Conservation (phyloP, 176 grass and related monocot species). For the Poa pratensis region DNA sequence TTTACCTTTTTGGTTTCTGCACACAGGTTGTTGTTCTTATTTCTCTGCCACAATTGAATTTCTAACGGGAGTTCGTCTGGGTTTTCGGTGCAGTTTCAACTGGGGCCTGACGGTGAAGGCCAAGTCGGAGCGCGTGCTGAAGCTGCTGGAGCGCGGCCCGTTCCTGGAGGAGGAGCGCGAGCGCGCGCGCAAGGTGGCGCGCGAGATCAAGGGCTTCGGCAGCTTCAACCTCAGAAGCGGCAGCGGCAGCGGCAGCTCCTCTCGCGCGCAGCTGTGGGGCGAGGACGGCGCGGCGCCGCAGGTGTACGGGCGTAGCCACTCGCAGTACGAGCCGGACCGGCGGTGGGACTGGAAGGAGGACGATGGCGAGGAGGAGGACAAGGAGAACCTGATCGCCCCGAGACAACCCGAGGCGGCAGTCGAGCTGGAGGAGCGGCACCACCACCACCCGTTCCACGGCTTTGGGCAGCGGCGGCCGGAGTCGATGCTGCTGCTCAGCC, state of each 20-base stretch:
- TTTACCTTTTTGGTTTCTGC: not conserved
- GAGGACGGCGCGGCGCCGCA: conserved; percentile 1
- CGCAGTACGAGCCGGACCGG: conserved; percentile 41
- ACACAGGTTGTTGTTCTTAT: too few relatives aligned
- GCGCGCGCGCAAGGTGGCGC: conserved; percentile 63
- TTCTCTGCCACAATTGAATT: not conserved
- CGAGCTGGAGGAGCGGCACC: conserved; percentile 36
- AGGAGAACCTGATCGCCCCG: conserved; percentile 53
- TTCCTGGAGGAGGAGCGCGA: conserved; percentile 85
- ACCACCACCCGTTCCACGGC: conserved; percentile 55
- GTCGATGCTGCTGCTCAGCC: conserved; percentile 60
- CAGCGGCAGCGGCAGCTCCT: not conserved
- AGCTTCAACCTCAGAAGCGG: conserved; percentile 67
- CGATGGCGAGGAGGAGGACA: conserved; percentile 27
- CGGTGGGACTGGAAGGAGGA: not conserved
- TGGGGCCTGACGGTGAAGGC: conserved; percentile 71
- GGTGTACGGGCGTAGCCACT: conserved; percentile 61
- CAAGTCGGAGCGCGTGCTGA: conserved; percentile 82
- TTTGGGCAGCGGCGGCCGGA: conserved; percentile 57
- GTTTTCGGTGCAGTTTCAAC: conserved; percentile 60
- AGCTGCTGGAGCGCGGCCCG: conserved; percentile 73
- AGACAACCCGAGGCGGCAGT: too few relatives aligned
- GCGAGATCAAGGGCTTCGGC: conserved; percentile 81
- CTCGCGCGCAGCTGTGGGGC: not conserved
- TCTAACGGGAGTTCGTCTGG: not conserved